Base-by-base conservation (phyloP, 2,329 filamentous ascomycete genomes). In the Verticillium longisporum region DNA sequence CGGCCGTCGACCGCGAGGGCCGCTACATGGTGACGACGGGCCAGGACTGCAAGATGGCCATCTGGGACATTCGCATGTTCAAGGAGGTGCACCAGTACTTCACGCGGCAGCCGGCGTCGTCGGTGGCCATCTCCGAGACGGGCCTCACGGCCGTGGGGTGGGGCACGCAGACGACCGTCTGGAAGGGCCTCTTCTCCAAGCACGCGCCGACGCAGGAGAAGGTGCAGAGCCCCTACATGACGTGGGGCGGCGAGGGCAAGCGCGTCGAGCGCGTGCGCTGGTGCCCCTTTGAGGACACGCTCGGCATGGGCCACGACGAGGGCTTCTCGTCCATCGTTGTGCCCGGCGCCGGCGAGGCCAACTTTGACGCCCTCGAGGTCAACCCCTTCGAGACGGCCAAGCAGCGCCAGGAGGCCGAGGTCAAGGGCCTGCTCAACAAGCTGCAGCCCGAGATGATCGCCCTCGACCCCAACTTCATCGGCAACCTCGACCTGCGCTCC, bases 381-480 rank as follows among this genome's bases (percentile, higher is more conserved):
- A 99, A 99, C 79, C 95, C 95, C 38, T 98, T 94, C 83, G 95
- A 98, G 78, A 97, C 89, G 59, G 83, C 81, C 70, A 96, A 95
- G 77, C 93, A 98, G 78, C 86, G 95, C 69, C 93, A 96, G 75
- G 95, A 99, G 76, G 83, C 84, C 58, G 95, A 99, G 75, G 92
- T 99, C 73, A 92, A 90, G 79, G 82, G 85, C 13, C 82, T 99
- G 66, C 85, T 99, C 68, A 96, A 96, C 81, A 99, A 99, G 79
- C 82, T 99, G 56, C 87, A 93, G 70, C 94, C 95, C 3, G 94
- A 97, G 71, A 99, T 98, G 92, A 99, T 99, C 65, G 91, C 92
- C 1, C 80, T 99, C 26, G 89, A 99, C 72, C 94, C 95, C 67
- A 90, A 95, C 74, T 96, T 92, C 71, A 86, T 99, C 68, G 95